phyloP scores from a whole-genome alignment of 371 early-diverging fungal genomes.

The Catenaria anguillulae region DNA sequence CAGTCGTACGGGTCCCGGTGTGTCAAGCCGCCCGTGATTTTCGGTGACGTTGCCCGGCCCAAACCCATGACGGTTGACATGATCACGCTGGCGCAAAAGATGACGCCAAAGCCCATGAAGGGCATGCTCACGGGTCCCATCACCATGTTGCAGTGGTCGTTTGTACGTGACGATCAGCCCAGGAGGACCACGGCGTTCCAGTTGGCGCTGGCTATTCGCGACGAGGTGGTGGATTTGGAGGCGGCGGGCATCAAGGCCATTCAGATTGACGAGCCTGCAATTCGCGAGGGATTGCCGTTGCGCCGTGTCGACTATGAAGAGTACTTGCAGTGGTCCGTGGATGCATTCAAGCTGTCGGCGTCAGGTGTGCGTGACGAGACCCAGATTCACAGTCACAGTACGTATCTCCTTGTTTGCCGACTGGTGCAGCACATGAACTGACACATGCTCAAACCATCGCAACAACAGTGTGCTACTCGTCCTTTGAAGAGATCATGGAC shows the following conservation, averaged over 20 bases:
- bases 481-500: slow-evolving; percentile 92
- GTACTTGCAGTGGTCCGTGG: slow-evolving; percentile 91
- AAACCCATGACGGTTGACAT: slow-evolving; percentile 79
- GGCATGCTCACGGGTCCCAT: slow-evolving; percentile 92
- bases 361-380: slow-evolving; percentile 73
- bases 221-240: slow-evolving; percentile 89
- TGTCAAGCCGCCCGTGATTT: slow-evolving; percentile 80
- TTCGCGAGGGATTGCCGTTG: slow-evolving; percentile 93
- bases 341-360: slow-evolving; percentile 79
- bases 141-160: slow-evolving; percentile 92
- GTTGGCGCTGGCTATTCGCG: slow-evolving; percentile 86
- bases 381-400: slow-evolving; percentile 85
- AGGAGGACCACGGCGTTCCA: slow-evolving; percentile 68
- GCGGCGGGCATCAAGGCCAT: slow-evolving; percentile 79
- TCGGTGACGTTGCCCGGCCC: slow-evolving; percentile 82
- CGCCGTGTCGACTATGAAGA: slow-evolving; percentile 69
- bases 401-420: slow-evolving; percentile 18
- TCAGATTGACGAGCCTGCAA: slow-evolving; percentile 96
- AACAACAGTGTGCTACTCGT: slow-evolving; percentile 67
- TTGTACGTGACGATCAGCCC: slow-evolving; percentile 87
- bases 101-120: slow-evolving; percentile 82
- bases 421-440: background rate
- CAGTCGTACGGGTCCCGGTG: slow-evolving; percentile 93
- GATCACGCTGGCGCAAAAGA: slow-evolving; percentile 67
- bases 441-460: slow-evolving; percentile 2